Evolutionary conservation across 805 yeast species (phyloP).

Genomic region (Metschnikowia lochheadii): DNA sequence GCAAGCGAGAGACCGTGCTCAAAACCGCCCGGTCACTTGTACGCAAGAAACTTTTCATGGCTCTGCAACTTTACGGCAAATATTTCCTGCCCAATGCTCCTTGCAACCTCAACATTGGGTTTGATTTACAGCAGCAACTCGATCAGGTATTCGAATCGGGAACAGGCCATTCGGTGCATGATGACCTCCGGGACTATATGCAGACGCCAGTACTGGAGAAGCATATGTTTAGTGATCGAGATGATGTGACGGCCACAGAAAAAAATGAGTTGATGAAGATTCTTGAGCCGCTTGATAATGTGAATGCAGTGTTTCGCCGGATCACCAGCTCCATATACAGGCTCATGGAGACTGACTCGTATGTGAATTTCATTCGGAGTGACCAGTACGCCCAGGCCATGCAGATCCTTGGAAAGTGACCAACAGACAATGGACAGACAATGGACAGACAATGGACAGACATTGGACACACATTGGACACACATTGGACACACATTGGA

Average conservation of each 20-base stretch:
- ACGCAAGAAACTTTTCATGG: conserved; percentile 54
- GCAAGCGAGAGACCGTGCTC: conserved; percentile 10
- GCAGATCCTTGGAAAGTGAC: conserved; percentile 5
- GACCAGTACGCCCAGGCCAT: conserved; percentile 20
- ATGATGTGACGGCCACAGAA: neutral
- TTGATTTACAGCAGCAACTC: conserved; percentile 43
- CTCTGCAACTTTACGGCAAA: conserved; percentile 61
- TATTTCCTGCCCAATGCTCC: conserved; percentile 67
- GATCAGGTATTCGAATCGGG: conserved; percentile 20
- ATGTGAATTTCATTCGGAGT: conserved; percentile 57
- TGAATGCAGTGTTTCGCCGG: conserved; percentile 38
- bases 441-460: too few relatives aligned
- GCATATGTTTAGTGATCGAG: neutral
- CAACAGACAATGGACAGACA: neutral
- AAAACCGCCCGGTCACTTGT: conserved; percentile 29
- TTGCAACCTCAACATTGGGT: conserved; percentile 65
- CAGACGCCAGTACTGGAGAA: conserved; percentile 12
- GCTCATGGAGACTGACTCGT: conserved; percentile 69
- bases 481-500: too few relatives aligned
- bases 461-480: too few relatives aligned
- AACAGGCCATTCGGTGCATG: neutral
- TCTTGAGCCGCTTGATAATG: conserved; percentile 7
- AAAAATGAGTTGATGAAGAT: conserved; percentile 6
- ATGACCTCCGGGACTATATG: conserved; percentile 10
- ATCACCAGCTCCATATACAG: conserved; percentile 48